Conservation (phyloP, 805 yeast species). For the Kazachstania bromeliacearum region DNA sequence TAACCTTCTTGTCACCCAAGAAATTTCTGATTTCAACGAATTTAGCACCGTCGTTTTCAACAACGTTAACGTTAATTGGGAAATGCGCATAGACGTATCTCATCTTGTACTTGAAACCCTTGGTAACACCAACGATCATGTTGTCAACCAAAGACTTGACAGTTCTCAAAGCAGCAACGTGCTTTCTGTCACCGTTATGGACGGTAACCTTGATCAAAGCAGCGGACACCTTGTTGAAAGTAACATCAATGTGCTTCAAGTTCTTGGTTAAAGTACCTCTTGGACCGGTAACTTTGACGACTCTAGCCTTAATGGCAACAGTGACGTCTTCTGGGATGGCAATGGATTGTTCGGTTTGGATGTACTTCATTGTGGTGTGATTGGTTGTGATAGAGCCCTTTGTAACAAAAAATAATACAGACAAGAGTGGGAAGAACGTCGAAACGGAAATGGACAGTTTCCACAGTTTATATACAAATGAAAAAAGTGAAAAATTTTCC, state of each 20-base stretch:
- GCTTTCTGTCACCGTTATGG: slow-evolving; percentile 99
- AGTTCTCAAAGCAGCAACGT: slow-evolving; percentile 98
- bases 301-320: slow-evolving; percentile 85
- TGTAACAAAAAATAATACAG: background rate
- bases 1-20: slow-evolving; percentile 98
- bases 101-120: slow-evolving; percentile 99
- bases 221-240: slow-evolving; percentile 70
- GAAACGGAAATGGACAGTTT: background rate
- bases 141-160: slow-evolving; percentile 91
- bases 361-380: slow-evolving; percentile 54
- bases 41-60: slow-evolving; percentile 64
- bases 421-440: background rate
- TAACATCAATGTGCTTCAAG: slow-evolving; percentile 89
- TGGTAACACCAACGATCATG: slow-evolving; percentile 97
- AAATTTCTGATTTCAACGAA: slow-evolving; percentile 96
- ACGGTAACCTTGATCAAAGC: slow-evolving; percentile 69
- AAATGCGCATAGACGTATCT: slow-evolving; percentile 99
- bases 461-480: background rate
- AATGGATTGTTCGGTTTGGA: slow-evolving; percentile 76
- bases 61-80: slow-evolving; percentile 96
- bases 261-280: slow-evolving; percentile 89
- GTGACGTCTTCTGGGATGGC: slow-evolving; percentile 89
- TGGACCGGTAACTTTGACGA: slow-evolving; percentile 89
- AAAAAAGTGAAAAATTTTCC: background rate
- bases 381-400: background rate